Evolutionary conservation across 352 stramenopile genomes (phyloP).

Genomic region (Globisporangium iwayamae): DNA sequence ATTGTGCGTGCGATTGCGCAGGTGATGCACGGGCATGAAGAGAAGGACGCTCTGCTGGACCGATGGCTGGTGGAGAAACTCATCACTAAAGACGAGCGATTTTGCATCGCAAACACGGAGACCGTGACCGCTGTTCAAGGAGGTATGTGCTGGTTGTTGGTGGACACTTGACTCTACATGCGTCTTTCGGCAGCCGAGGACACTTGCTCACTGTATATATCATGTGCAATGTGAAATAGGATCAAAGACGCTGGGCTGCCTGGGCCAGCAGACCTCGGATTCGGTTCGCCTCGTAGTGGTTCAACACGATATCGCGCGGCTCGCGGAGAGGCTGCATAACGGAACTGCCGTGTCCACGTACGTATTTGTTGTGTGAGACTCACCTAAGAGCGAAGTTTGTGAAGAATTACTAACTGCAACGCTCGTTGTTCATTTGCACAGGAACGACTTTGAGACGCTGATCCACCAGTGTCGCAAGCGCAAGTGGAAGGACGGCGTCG

Average conservation of each 20-base stretch:
- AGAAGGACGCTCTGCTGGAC: constrained; percentile 28
- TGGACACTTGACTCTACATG: too few relatives aligned
- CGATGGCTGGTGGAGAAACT: constrained; percentile 36
- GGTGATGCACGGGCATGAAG: constrained; percentile 27
- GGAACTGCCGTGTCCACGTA: constrained; percentile 58
- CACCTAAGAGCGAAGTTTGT: neutral
- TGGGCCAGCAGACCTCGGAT: constrained; percentile 61
- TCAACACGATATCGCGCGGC: constrained; percentile 61
- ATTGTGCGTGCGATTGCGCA: constrained; percentile 43
- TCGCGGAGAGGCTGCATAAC: constrained; percentile 45
- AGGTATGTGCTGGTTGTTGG: neutral
- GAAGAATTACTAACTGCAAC: neutral
- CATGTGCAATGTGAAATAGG: neutral
- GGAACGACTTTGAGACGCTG: constrained; percentile 78
- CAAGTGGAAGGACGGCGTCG: constrained; percentile 76
- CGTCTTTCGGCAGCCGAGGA: neutral
- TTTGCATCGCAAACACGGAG: constrained; percentile 14
- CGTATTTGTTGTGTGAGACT: neutral
- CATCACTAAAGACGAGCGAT: constrained; percentile 34
- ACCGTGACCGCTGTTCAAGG: neutral
- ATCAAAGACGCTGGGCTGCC: constrained; percentile 45
- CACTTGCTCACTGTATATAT: neutral
- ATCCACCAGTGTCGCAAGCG: constrained; percentile 81
- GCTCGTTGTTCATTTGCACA: constrained; percentile 15
- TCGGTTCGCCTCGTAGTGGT: constrained; percentile 64